These are phyloP conservation scores for Paramecium biaurelia DNA, from an alignment of 73 alveolate species.

Conservation along the genomic window DNA sequence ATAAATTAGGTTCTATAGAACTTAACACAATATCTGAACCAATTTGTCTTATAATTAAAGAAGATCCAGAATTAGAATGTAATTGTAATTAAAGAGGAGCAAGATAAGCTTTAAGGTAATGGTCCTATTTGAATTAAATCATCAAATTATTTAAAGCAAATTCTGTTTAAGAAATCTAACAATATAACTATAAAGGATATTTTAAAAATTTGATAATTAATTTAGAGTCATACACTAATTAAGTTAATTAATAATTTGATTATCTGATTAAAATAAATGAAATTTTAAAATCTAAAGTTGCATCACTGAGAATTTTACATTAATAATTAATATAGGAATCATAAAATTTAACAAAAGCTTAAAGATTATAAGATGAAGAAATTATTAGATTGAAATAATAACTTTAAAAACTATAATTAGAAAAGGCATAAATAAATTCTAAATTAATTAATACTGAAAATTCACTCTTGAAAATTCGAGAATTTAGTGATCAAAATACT, in stretches of 20 bases:
- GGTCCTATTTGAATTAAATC: background rate
- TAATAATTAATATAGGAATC: background rate
- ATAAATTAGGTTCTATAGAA: background rate
- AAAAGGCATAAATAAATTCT: background rate
- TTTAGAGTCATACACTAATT: background rate
- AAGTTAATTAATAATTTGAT: background rate
- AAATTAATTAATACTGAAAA: background rate
- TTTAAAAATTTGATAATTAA: background rate
- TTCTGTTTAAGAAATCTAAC: background rate
- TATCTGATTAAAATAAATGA: background rate
- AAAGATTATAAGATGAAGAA: background rate
- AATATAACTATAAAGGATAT: background rate
- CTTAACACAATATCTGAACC: background rate
- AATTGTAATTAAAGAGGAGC: conserved; percentile 4
- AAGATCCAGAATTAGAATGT: background rate
- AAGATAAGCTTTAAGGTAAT: background rate
- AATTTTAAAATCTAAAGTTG: background rate
- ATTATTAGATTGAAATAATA: background rate
- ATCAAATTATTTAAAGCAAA: background rate
- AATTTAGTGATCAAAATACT: background rate
- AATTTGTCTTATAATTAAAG: background rate
- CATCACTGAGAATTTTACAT: background rate
- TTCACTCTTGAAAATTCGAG: background rate
- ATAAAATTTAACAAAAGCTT: background rate
- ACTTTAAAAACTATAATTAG: background rate